A percentile compares a stretch with the other conserved stretches of the same genome.
Conservation (phyloP, 1,284 basidiomycete genomes). For the Wolfiporia cocos region DNA sequence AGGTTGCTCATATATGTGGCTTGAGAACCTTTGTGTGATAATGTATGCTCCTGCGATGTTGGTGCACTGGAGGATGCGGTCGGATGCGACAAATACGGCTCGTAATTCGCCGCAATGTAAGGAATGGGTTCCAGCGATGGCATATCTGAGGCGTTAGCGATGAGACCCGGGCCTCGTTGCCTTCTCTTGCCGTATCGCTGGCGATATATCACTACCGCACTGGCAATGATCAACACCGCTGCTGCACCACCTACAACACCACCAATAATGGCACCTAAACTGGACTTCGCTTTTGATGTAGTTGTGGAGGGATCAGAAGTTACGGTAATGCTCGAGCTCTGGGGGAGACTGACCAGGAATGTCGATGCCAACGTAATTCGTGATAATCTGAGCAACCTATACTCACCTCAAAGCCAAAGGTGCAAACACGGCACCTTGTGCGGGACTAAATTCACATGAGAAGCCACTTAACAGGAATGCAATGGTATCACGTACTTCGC, state of each 20-base stretch:
- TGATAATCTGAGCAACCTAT: background rate
- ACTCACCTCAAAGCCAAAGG: conserved; percentile 18
- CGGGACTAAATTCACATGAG: conserved; percentile 10
- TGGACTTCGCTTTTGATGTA: background rate
- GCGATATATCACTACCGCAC: no score
- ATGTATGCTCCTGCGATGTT: no score
- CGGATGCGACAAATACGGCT: no score
- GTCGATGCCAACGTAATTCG: background rate
- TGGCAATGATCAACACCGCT: no score
- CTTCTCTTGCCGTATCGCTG: no score
- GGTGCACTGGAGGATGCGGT: no score
- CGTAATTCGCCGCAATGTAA: no score
- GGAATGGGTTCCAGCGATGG: no score
- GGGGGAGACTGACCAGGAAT: conserved; percentile 14
- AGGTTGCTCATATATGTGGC: no score
- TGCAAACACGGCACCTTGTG: conserved; percentile 17
- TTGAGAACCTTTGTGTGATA: no score
- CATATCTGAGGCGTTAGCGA: no score
- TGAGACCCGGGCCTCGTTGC: no score
- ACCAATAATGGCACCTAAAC: conserved; percentile 1
- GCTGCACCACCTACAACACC: conserved; percentile 15
- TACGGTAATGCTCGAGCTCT: conserved; percentile 9
- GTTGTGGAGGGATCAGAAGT: background rate
- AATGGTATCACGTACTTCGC: conserved; percentile 13
- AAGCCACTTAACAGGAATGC: background rate